A percentile compares a stretch with the other conserved stretches of the same genome.
These are phyloP conservation scores for Solanum gandarillasii DNA, from an alignment of 257 asterid genomes.

Conservation along the genomic window DNA sequence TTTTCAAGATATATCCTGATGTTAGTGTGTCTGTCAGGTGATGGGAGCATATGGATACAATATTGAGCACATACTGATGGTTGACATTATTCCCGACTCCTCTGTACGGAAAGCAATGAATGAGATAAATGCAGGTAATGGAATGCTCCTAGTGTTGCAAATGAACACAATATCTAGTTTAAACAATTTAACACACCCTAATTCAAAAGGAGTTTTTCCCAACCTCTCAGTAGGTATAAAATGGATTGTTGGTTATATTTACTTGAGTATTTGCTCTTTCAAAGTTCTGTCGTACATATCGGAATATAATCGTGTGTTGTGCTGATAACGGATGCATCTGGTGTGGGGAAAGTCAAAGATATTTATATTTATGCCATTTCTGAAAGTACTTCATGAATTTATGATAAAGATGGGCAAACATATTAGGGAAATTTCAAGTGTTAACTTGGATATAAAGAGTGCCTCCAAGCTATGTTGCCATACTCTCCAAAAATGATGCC, in stretches of 20 bases:
- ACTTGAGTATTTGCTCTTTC: background rate
- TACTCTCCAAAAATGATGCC: background rate
- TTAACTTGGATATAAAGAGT: background rate
- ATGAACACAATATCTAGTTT: background rate
- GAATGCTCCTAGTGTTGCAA: background rate
- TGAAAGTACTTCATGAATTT: background rate
- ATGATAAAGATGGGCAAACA: background rate
- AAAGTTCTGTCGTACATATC: background rate
- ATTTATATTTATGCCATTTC: background rate
- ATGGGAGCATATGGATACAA: constrained; percentile 94
- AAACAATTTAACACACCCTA: background rate
- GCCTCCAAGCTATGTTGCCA: background rate
- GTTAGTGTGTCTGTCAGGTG: constrained; percentile 37
- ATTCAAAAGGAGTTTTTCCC: background rate
- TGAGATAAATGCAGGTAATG: constrained; percentile 90
- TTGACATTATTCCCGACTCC: constrained; percentile 86
- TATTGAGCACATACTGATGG: constrained; percentile 94
- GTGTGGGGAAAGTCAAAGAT: background rate
- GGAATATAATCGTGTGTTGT: background rate
- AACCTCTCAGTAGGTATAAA: background rate
- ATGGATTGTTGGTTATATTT: background rate
- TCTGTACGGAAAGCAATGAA: constrained; percentile 92
- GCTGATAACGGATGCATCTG: background rate
- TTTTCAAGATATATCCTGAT: background rate
- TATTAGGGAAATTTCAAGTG: background rate